Percentiles rank a stretch among this genome's conserved stretches.
Conservation (phyloP, 2,329 filamentous ascomycete species). For the Venturiaceae sp. region DNA sequence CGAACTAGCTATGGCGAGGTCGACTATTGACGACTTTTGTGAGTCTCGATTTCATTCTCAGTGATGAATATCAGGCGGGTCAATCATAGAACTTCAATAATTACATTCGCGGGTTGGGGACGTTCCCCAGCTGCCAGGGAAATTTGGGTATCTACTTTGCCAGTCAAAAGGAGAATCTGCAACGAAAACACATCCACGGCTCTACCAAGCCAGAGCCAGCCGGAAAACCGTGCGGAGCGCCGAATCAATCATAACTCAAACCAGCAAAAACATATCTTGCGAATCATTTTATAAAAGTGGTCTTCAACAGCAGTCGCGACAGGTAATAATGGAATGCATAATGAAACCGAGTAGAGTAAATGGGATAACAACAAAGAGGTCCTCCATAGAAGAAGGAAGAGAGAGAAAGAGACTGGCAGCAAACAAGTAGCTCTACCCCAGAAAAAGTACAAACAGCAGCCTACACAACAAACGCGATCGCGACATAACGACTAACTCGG, state of each 20-base stretch:
- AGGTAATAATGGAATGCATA: background rate
- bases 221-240: background rate
- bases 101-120: background rate
- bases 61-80: no score
- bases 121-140: no score
- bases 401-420: constrained; percentile 1
- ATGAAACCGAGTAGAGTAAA: background rate
- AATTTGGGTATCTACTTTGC: background rate
- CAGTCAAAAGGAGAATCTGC: no score
- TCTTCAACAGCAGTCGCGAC: background rate
- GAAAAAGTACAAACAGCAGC: constrained; percentile 1
- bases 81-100: background rate
- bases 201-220: background rate
- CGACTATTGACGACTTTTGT: no score
- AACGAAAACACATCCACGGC: no score
- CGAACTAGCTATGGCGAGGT: no score
- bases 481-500: background rate
- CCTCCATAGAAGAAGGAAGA: constrained; percentile 3
- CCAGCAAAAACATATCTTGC: background rate
- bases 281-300: background rate
- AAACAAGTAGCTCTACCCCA: constrained; percentile 8
- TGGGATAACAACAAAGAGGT: background rate
- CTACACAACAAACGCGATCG: background rate
- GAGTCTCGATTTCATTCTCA: no score
- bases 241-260: background rate